A percentile compares a stretch with the other conserved stretches of the same genome.
phyloP scores from a whole-genome alignment of 2,329 filamentous ascomycete genomes.

The Epichloe amarillans region DNA sequence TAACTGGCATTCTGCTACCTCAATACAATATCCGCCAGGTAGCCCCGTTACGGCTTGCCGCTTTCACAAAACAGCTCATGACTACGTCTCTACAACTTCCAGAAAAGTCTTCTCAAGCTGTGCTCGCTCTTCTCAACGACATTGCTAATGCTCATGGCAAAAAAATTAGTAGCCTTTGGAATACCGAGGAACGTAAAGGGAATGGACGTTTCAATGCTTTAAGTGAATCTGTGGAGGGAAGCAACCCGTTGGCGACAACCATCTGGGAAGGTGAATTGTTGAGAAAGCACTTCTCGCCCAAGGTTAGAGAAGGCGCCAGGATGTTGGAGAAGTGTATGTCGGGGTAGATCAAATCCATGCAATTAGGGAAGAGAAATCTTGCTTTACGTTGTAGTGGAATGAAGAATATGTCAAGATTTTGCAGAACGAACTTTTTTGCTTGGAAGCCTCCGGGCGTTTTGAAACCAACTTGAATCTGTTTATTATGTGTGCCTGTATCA shows the following conservation, averaged over 20 bases:
- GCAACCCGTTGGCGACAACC: conserved; percentile 81
- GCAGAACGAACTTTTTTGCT: background rate
- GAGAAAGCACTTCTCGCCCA: conserved; percentile 72
- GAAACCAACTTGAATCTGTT: background rate
- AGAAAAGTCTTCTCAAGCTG: conserved; percentile 74
- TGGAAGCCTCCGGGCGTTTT: background rate
- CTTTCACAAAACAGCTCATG: conserved; percentile 86
- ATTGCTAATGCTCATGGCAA: conserved; percentile 69
- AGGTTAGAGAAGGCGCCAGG: conserved; percentile 63
- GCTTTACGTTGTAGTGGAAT: background rate
- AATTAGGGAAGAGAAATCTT: background rate
- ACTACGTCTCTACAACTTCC: conserved; percentile 72
- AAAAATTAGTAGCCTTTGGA: conserved; percentile 78
- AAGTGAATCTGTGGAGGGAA: conserved; percentile 62
- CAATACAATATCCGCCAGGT: conserved; percentile 58
- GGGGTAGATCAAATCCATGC: conserved; percentile 10
- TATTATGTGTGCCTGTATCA: background rate
- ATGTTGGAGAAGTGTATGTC: conserved; percentile 54
- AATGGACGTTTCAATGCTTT: conserved; percentile 75
- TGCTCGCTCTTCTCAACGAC: conserved; percentile 64
- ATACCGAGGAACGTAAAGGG: conserved; percentile 84
- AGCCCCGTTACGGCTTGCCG: conserved; percentile 73
- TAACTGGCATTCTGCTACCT: conserved; percentile 71
- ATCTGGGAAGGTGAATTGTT: conserved; percentile 91
- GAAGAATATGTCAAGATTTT: background rate